Conservation (phyloP, 129 eudicot genomes). For the Pseudognaphalium luteoalbum region DNA sequence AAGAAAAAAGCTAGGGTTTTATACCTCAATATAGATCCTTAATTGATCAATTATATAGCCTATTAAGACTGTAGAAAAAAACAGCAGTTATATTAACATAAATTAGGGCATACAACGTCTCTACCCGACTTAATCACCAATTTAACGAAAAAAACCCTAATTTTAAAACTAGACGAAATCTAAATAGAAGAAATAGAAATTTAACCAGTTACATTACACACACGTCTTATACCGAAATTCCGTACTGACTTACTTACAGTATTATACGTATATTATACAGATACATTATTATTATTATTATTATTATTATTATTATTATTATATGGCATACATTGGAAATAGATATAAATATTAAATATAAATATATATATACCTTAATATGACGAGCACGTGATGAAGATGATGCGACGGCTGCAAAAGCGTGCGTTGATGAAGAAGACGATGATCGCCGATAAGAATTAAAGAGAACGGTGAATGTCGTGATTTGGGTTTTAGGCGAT, state of each 20-base stretch:
- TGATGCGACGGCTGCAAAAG: background rate
- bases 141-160: background rate
- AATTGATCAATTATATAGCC: background rate
- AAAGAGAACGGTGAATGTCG: too few relatives aligned
- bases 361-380: background rate
- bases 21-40: background rate
- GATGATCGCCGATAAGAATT: too few relatives aligned
- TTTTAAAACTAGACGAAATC: too few relatives aligned
- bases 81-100: background rate
- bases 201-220: background rate
- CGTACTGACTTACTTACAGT: too few relatives aligned
- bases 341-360: too few relatives aligned
- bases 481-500: too few relatives aligned
- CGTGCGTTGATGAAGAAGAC: too few relatives aligned
- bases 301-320: too few relatives aligned
- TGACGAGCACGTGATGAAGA: background rate
- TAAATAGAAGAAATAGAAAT: background rate
- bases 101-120: background rate
- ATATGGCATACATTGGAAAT: background rate
- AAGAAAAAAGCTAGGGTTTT: background rate
- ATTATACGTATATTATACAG: background rate
- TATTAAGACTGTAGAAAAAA: too few relatives aligned
- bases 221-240: too few relatives aligned
- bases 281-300: too few relatives aligned
- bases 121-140: background rate